Evolutionary conservation across 2,329 filamentous ascomycete genomes (phyloP), one percentile per base, ranked within the genome.

Genomic region (Fusarium subglutinans): DNA sequence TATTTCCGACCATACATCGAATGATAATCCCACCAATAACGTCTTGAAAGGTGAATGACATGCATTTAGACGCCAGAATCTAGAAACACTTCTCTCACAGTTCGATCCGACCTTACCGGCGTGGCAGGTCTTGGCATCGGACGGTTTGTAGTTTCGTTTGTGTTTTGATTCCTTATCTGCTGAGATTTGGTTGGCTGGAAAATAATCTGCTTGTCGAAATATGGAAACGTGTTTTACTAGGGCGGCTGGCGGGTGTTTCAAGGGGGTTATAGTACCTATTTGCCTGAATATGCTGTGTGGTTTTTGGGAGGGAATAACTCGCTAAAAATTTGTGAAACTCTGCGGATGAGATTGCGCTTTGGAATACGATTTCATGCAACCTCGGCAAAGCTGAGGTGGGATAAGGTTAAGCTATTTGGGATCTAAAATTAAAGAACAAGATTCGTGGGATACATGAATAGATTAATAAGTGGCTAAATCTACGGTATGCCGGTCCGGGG

Each of bases 1-100:
- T 65, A 63, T 65, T 47, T 56, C 63, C 63, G 63, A 66, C 60
- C 14, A 20, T 28, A n/a, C 33, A 38, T 58, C 55, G 43, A 50
- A 50, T 30, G 33, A 38, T 38, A 37, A 38, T 37, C 24, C 41
- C 55, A 50, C 41, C 55, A 58, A 50, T 58, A 1, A 20, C 10
- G 2, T 12, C 30, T n/a, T 0, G 3, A 3, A 22, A 1, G 8
- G 7, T 24, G 14, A 41, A 58, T 50, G 55, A 15, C 41, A 10
- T 58, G 55, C 41, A 50, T 38, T 35, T 28, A 54, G 35, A 41
- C 63, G 56, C 56, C 8, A 12, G 24, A 50, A 7, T 53, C 38
- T 30, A 54, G 63, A 65, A 65, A 65, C 63, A 33, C 26, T 37
- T 60, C 56, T 53, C 63, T 28, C 28, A 61, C 55, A 58, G 55